Evolutionary conservation across 352 stramenopile genomes (phyloP).

Genomic region (Stramenopiles sp.): DNA sequence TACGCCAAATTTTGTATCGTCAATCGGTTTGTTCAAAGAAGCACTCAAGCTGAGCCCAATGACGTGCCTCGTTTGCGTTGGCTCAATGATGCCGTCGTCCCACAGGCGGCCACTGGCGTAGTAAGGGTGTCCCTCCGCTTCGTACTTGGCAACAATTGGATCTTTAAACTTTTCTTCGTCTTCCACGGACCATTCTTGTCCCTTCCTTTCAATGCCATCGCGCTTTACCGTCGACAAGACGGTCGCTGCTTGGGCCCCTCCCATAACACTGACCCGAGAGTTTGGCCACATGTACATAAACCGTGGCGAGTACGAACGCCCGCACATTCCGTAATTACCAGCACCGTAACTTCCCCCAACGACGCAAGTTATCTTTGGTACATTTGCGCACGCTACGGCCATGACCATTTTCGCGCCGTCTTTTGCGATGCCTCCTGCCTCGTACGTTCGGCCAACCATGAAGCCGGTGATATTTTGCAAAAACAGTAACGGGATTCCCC

Average conservation of each 20-base stretch:
- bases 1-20: slow-evolving; percentile 77
- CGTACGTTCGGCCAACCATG: slow-evolving; percentile 88
- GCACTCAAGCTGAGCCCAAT: slow-evolving; percentile 47
- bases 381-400: slow-evolving; percentile 75
- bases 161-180: slow-evolving; percentile 78
- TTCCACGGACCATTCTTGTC: slow-evolving; percentile 39
- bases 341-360: slow-evolving; percentile 87
- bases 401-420: slow-evolving; percentile 87
- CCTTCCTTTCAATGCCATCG: slow-evolving; percentile 47
- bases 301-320: slow-evolving; percentile 76
- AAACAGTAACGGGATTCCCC: slow-evolving; percentile 84
- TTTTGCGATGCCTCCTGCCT: slow-evolving; percentile 90
- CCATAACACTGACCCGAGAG: slow-evolving; percentile 86
- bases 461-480: slow-evolving; percentile 97
- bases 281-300: slow-evolving; percentile 98
- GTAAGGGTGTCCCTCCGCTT: slow-evolving; percentile 73
- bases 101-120: slow-evolving; percentile 85
- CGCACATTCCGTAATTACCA: slow-evolving; percentile 93
- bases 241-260: slow-evolving; percentile 83
- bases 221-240: slow-evolving; percentile 83
- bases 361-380: slow-evolving; percentile 92
- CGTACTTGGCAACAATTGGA: slow-evolving; percentile 85
- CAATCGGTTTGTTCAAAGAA: slow-evolving; percentile 40
- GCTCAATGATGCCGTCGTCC: slow-evolving; percentile 95
- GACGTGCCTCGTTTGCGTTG: slow-evolving; percentile 69